Conservation (phyloP, 2,329 filamentous ascomycete genomes). For the Colletotrichum neosansevieriae region DNA sequence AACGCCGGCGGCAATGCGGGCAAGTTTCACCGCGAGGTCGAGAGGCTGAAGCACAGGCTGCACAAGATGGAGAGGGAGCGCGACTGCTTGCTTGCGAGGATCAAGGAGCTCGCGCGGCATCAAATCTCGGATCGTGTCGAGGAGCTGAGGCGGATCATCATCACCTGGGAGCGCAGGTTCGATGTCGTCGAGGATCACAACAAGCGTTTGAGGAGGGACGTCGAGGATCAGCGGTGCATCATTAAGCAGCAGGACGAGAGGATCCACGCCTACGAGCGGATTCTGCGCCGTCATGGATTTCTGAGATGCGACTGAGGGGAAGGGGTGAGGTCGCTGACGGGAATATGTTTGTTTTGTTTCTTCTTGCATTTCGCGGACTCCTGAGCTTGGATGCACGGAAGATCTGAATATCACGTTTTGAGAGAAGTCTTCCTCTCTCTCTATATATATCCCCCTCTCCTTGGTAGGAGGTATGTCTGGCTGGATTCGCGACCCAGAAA, state of each 20-base stretch:
- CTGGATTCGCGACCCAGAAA: conserved; percentile 7
- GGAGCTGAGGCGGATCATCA: conserved; percentile 49
- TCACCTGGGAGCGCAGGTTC: conserved; percentile 49
- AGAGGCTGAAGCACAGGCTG: conserved; percentile 50
- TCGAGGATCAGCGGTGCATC: conserved; percentile 31
- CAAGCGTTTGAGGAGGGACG: conserved; percentile 32
- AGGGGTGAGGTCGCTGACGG: neutral
- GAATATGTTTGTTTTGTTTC: conserved; percentile 15
- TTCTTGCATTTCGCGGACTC: neutral
- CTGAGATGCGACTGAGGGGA: conserved; percentile 17
- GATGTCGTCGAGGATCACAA: conserved; percentile 42
- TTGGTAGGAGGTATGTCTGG: conserved; percentile 24
- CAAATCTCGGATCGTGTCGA: conserved; percentile 46
- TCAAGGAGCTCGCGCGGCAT: conserved; percentile 52
- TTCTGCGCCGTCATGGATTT: conserved; percentile 43
- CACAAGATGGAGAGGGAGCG: conserved; percentile 54
- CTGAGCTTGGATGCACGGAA: neutral
- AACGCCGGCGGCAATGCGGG: conserved; percentile 47
- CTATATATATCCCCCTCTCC: too few species aligned
- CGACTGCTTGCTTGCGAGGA: conserved; percentile 47
- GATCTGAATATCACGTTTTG: neutral
- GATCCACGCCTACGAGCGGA: conserved; percentile 42
- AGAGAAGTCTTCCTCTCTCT: conserved; percentile 8
- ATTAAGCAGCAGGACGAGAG: conserved; percentile 39
- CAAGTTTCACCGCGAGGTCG: conserved; percentile 49